A percentile compares a stretch with the other conserved stretches of the same genome.
phyloP scores from a whole-genome alignment of 2,329 filamentous ascomycete genomes.

The Curvularia eragrostidis region DNA sequence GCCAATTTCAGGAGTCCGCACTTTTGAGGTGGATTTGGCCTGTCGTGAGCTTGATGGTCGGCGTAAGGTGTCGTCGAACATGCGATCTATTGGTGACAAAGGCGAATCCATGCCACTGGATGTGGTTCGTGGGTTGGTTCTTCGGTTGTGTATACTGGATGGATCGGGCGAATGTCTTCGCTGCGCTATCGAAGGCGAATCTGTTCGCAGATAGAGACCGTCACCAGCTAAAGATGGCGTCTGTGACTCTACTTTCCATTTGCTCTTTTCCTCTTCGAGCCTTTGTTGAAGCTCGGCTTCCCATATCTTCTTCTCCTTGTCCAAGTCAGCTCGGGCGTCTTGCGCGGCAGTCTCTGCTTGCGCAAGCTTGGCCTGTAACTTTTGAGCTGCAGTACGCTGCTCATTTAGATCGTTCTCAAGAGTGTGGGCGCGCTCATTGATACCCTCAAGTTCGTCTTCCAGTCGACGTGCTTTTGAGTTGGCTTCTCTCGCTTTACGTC shows the following conservation, averaged over 20 bases:
- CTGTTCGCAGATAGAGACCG: conserved; percentile 43
- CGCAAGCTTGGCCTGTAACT: conserved; percentile 69
- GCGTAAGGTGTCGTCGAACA: conserved; percentile 46
- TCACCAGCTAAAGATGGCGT: conserved; percentile 37
- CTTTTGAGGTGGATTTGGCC: conserved; percentile 33
- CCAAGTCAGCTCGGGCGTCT: conserved; percentile 63
- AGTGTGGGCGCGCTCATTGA: conserved; percentile 67
- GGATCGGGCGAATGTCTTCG: conserved; percentile 53
- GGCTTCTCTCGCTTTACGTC: conserved; percentile 87
- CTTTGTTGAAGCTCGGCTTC: conserved; percentile 65
- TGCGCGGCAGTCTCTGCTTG: conserved; percentile 68
- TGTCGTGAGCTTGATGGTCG: conserved; percentile 46
- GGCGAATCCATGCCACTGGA: conserved; percentile 40
- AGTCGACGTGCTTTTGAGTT: conserved; percentile 70
- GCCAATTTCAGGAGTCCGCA: conserved; percentile 48
- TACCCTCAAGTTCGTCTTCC: conserved; percentile 83
- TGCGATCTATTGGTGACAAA: conserved; percentile 46
- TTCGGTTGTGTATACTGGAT: conserved; percentile 39
- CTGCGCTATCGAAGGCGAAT: conserved; percentile 47
- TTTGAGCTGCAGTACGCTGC: conserved; percentile 65
- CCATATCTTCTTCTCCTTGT: conserved; percentile 65
- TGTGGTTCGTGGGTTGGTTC: conserved; percentile 38
- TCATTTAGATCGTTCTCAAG: conserved; percentile 69
- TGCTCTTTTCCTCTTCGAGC: conserved; percentile 69
- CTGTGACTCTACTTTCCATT: conserved; percentile 60